These are phyloP conservation scores for Trypanosoma conorhini DNA, from an alignment of 208 protist species.

Conservation along the genomic window DNA sequence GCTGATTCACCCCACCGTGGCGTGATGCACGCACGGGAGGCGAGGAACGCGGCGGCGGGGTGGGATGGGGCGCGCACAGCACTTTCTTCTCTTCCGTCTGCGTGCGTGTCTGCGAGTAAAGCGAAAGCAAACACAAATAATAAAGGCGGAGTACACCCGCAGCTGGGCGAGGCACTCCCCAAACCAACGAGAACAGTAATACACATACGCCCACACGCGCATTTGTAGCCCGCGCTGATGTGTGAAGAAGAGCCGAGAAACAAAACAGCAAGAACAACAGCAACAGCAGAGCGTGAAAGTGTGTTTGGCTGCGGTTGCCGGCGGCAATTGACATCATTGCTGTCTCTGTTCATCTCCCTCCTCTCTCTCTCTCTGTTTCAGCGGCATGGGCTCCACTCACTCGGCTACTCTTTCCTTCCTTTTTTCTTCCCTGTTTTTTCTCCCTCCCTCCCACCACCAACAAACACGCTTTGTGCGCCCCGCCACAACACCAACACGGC, in stretches of 20 bases:
- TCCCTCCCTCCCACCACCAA: not conserved
- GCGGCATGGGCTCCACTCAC: not conserved
- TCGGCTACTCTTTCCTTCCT: not conserved
- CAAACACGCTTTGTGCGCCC: not conserved
- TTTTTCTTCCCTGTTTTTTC: slow-evolving; percentile 5
- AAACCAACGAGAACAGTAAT: too few relatives aligned
- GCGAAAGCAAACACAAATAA: not conserved
- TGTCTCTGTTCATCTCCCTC: not conserved
- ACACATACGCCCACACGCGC: too few relatives aligned
- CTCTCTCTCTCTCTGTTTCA: not conserved
- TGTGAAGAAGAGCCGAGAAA: too few relatives aligned
- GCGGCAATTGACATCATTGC: not conserved
- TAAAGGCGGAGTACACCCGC: too few relatives aligned
- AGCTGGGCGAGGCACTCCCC: too few relatives aligned
- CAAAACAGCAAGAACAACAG: too few relatives aligned
- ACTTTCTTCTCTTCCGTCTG: slow-evolving; percentile 2
- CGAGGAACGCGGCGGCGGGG: too few relatives aligned
- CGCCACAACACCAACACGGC: too few relatives aligned
- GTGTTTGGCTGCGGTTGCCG: not conserved
- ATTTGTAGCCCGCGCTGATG: too few relatives aligned
- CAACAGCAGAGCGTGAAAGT: not conserved
- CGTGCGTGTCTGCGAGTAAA: slow-evolving; percentile 1
- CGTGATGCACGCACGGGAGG: not conserved
- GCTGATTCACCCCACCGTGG: slow-evolving; percentile 26
- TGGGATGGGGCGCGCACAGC: too few relatives aligned